Evolutionary conservation across 2,329 filamentous ascomycete species (phyloP).

Genomic region (Emergomyces pasteurianus): DNA sequence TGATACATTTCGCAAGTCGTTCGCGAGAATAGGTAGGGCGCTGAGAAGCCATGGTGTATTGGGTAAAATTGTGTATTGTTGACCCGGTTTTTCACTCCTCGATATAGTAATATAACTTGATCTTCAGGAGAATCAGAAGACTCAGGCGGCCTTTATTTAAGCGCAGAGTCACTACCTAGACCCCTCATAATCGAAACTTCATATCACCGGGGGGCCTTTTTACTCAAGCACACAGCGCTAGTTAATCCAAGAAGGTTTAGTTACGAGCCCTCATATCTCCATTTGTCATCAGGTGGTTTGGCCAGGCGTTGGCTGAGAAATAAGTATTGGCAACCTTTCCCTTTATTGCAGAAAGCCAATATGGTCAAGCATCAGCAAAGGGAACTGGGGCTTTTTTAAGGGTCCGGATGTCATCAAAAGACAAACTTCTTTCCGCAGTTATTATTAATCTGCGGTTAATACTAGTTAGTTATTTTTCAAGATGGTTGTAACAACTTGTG

Average conservation of each 20-base stretch:
- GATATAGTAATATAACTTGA: neutral
- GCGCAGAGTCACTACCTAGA: no score
- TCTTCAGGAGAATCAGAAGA: neutral
- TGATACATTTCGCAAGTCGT: constrained; percentile 27
- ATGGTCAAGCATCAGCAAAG: no score
- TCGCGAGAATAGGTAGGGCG: constrained; percentile 23
- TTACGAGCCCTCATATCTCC: neutral
- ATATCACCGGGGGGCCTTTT: neutral
- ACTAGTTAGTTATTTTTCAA: no score
- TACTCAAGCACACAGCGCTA: neutral
- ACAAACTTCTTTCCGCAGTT: no score
- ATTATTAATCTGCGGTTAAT: neutral
- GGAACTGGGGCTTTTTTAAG: no score
- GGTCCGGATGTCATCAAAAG: no score
- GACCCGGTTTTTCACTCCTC: neutral
- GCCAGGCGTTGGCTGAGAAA: neutral
- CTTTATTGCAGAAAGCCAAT: no score
- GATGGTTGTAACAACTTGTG: no score
- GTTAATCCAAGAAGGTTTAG: no score
- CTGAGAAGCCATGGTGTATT: constrained; percentile 1
- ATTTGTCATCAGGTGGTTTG: neutral
- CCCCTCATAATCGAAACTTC: neutral
- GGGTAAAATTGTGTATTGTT: neutral
- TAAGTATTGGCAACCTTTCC: no score
- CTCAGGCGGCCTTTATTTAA: neutral